Base-by-base conservation (phyloP, 345 rosid species). In the Cochlearia excelsa region DNA sequence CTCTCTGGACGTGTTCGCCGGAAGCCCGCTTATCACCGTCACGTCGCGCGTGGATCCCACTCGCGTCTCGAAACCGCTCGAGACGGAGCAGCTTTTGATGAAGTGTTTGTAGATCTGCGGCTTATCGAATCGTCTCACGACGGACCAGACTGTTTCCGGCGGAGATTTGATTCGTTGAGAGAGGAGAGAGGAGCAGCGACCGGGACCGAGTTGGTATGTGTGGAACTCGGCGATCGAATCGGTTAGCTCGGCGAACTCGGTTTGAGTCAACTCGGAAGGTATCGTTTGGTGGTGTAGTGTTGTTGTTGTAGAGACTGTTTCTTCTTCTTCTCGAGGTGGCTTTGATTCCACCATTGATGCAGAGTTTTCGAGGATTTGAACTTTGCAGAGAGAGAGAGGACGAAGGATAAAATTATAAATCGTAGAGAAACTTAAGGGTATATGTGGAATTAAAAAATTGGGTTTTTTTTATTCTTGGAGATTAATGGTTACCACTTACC, bases 61-160 rank as follows among this genome's bases (percentile, higher is more conserved):
- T 10, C 74, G 51, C 72, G 82, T 68, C 51, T 54, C 51, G 77
- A 81, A 81, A 1, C 66, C 72, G 7, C 74, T 72, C 0, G 54
- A 43, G 2, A 88, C 79, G 8, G 38, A 33, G 67, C 96, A 88
- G 71, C 72, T 73, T 68, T 66, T 88, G 83, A 88, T 81, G 80
- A 85, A 88, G 84, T 85, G 90, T 68, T 88, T 88, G 62, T 88
- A 88, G 26, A 70, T 69, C 75, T 85, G 83, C 3, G 96, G 96
- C 59, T 38, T 51, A 46, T 88, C 96, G 77, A 88, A 88, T 4
- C 80, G 73, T 10, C 88, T 79, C 57, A 76, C 78, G 16, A 79
- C 60, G 48, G 96, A 83, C 96, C 93, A 88, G 0, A 88, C 90
- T 46, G 61, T 71, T 62, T 86, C 79, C 10, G 56, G 55, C 0